phyloP scores from a whole-genome alignment of 179 eudicot genomes.

The Heliamphora pulchella region DNA sequence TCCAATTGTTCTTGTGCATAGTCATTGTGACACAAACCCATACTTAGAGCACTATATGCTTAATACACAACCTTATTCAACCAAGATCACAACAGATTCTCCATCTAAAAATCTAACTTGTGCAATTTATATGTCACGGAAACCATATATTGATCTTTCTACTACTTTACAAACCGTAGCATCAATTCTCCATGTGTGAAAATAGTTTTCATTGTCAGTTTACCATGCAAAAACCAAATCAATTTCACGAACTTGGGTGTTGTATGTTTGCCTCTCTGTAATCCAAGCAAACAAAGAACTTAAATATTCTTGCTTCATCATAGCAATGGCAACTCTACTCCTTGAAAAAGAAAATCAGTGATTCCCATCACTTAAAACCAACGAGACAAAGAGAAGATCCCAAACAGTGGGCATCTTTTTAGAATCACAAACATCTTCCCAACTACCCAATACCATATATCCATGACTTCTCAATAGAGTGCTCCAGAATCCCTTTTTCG shows the following conservation, averaged over 20 bases:
- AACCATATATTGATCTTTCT: background rate
- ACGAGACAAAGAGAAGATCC: background rate
- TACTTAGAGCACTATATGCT: background rate
- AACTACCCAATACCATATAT: background rate
- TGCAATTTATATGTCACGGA: background rate
- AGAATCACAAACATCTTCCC: background rate
- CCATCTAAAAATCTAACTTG: background rate
- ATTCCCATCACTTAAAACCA: background rate
- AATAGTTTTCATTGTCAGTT: too few relatives aligned
- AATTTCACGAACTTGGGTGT: too few relatives aligned
- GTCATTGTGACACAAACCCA: background rate
- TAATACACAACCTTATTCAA: background rate
- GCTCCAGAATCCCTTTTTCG: too few relatives aligned
- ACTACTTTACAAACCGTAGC: background rate
- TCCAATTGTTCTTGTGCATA: background rate
- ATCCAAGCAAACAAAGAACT: background rate
- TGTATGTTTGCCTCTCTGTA: background rate
- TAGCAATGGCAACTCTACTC: conserved; percentile 5
- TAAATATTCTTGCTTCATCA: background rate
- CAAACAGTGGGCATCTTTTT: background rate
- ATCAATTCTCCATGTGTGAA: background rate
- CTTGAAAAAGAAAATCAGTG: background rate
- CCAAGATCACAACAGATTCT: background rate
- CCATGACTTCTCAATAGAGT: too few relatives aligned
- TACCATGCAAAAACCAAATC: too few relatives aligned